These are phyloP conservation scores for Sclerospora graminicola DNA, from an alignment of 352 stramenopile species.

Conservation along the genomic window DNA sequence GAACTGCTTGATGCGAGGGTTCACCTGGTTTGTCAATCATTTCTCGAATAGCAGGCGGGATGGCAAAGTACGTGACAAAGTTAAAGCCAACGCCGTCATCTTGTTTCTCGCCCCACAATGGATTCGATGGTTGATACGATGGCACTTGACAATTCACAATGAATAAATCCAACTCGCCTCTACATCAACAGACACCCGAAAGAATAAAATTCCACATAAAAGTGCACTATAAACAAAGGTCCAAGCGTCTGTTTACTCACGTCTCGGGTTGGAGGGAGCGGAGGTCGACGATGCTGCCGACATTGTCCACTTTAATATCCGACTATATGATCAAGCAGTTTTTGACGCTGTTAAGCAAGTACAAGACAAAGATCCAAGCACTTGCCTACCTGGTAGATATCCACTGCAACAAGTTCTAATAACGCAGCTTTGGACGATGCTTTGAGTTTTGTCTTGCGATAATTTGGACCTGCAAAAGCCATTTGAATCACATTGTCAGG, in stretches of 20 bases:
- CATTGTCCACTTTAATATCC: constrained; percentile 57
- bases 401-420: constrained; percentile 51
- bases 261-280: constrained; percentile 23
- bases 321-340: constrained; percentile 31
- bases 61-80: constrained; percentile 73
- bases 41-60: constrained; percentile 39
- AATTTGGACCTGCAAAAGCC: constrained; percentile 54
- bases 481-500: too few species aligned
- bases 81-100: constrained; percentile 67
- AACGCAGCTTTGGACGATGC: constrained; percentile 42
- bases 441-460: constrained; percentile 68
- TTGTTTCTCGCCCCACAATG: constrained; percentile 70
- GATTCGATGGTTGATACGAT: constrained; percentile 76
- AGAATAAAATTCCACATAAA: too few species aligned
- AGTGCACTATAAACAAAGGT: neutral
- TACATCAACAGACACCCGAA: neutral
- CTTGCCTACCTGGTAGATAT: constrained; percentile 49
- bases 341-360: neutral
- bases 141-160: constrained; percentile 81
- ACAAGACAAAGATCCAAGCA: neutral
- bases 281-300: constrained; percentile 59
- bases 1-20: constrained; percentile 38
- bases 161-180: constrained; percentile 43
- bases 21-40: constrained; percentile 32
- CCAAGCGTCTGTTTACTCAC: constrained; percentile 8